Percentiles rank a stretch among this genome's conserved stretches.
Conservation (phyloP, 148 eudicot genomes). For the Cornus controversa region DNA sequence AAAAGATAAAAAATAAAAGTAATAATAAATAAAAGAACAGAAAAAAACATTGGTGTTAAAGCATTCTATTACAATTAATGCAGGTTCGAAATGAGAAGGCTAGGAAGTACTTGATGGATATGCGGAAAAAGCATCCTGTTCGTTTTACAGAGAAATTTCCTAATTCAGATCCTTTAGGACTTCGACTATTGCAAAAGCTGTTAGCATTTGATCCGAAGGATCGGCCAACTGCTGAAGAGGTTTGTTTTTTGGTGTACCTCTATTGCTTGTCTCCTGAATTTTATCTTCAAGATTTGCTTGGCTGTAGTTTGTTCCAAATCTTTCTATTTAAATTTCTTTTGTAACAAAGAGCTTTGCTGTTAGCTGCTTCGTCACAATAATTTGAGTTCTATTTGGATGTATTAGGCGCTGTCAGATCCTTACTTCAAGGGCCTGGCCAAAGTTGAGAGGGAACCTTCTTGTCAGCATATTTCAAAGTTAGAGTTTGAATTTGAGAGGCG, state of each 20-base stretch:
- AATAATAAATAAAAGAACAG: no score
- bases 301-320: background rate
- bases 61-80: background rate
- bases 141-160: slow-evolving; percentile 65
- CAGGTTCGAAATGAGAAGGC: slow-evolving; percentile 89
- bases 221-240: slow-evolving; percentile 85
- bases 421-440: slow-evolving; percentile 73
- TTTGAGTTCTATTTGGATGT: background rate
- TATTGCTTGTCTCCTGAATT: background rate
- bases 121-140: slow-evolving; percentile 64
- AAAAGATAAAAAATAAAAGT: background rate
- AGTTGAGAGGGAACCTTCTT: slow-evolving; percentile 73
- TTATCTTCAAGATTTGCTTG: background rate
- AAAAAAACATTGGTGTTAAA: background rate
- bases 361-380: background rate
- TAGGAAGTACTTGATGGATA: slow-evolving; percentile 64
- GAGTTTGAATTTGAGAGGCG: slow-evolving; percentile 84
- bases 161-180: slow-evolving; percentile 59
- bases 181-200: slow-evolving; percentile 60
- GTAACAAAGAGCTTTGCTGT: background rate
- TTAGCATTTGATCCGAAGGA: slow-evolving; percentile 90
- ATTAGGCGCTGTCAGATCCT: slow-evolving; percentile 71
- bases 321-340: background rate
- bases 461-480: slow-evolving; percentile 63
- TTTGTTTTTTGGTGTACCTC: slow-evolving; percentile 13